Evolutionary conservation across 805 yeast species (phyloP).

Genomic region (Saturnispora besseyi): DNA sequence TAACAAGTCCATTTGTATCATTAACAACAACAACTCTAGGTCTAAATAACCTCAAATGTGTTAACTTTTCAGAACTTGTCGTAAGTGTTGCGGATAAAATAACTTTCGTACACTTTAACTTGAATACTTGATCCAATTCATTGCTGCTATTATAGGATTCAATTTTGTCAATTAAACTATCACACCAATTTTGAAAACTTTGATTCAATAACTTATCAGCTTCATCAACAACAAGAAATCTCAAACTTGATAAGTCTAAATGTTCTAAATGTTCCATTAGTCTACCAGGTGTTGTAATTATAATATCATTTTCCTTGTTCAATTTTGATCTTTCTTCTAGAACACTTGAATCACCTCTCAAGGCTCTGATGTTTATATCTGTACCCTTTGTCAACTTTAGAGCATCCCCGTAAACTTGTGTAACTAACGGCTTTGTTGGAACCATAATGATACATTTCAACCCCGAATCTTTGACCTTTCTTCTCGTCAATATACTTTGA

Average conservation of each 20-base stretch:
- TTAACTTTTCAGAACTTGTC: constrained; percentile 80
- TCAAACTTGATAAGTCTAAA: constrained; percentile 40
- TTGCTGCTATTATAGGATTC: constrained; percentile 25
- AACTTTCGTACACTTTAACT: constrained; percentile 44
- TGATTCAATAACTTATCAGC: constrained; percentile 80
- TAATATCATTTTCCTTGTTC: constrained; percentile 47
- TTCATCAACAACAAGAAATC: constrained; percentile 67
- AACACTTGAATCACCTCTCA: constrained; percentile 43
- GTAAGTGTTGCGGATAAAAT: constrained; percentile 91
- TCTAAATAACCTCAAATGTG: constrained; percentile 55
- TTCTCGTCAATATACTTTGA: constrained; percentile 38
- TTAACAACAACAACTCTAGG: constrained; percentile 77
- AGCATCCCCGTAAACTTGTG: constrained; percentile 68
- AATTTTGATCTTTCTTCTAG: constrained; percentile 49
- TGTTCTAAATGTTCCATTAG: constrained; percentile 62
- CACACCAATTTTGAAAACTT: constrained; percentile 89
- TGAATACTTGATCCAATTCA: constrained; percentile 29
- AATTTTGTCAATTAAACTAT: constrained; percentile 37
- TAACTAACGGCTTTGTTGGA: constrained; percentile 83
- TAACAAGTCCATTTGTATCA: constrained; percentile 33
- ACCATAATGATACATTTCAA: constrained; percentile 71
- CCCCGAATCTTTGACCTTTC: constrained; percentile 33
- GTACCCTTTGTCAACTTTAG: constrained; percentile 56
- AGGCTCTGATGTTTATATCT: constrained; percentile 49
- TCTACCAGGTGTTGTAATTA: constrained; percentile 72